These are phyloP conservation scores for Massariosphaeria phaeospora DNA, from an alignment of 495 filamentous ascomycete genomes.

Conservation along the genomic window DNA sequence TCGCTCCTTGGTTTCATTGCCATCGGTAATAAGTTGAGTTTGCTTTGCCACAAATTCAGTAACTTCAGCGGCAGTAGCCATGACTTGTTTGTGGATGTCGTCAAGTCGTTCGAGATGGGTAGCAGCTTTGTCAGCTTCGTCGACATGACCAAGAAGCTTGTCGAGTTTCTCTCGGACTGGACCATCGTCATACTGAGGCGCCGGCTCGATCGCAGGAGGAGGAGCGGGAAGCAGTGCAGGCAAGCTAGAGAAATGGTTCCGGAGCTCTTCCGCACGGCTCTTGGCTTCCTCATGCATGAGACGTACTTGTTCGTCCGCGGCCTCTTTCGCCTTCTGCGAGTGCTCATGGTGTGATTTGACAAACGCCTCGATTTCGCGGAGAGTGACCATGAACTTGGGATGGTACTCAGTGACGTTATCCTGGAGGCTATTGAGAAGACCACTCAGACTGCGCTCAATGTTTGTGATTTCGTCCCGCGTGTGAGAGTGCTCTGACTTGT, in stretches of 20 bases:
- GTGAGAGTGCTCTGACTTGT: slow-evolving; percentile 68
- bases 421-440: slow-evolving; percentile 72
- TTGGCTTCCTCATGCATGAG: slow-evolving; percentile 34
- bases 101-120: slow-evolving; percentile 71
- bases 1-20: slow-evolving; percentile 71
- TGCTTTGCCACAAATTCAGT: slow-evolving; percentile 79
- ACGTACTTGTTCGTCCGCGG: slow-evolving; percentile 32
- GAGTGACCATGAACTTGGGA: slow-evolving; percentile 73
- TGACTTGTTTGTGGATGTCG: slow-evolving; percentile 83
- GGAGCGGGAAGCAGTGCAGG: slow-evolving; percentile 45
- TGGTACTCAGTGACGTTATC: slow-evolving; percentile 71
- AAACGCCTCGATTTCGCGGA: slow-evolving; percentile 75
- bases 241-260: slow-evolving; percentile 50
- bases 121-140: slow-evolving; percentile 49
- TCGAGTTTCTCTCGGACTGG: slow-evolving; percentile 81
- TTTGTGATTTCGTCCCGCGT: slow-evolving; percentile 72
- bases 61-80: slow-evolving; percentile 77
- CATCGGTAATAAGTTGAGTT: slow-evolving; percentile 69
- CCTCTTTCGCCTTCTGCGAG: slow-evolving; percentile 47
- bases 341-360: slow-evolving; percentile 79
- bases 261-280: slow-evolving; percentile 47
- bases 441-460: slow-evolving; percentile 63
- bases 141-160: slow-evolving; percentile 61
- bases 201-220: slow-evolving; percentile 39
- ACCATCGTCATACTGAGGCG: slow-evolving; percentile 55